Percentiles rank a stretch among this genome's conserved stretches.
These are phyloP conservation scores for Penicillium parvum DNA, from an alignment of 495 filamentous ascomycete genomes.

Conservation along the genomic window DNA sequence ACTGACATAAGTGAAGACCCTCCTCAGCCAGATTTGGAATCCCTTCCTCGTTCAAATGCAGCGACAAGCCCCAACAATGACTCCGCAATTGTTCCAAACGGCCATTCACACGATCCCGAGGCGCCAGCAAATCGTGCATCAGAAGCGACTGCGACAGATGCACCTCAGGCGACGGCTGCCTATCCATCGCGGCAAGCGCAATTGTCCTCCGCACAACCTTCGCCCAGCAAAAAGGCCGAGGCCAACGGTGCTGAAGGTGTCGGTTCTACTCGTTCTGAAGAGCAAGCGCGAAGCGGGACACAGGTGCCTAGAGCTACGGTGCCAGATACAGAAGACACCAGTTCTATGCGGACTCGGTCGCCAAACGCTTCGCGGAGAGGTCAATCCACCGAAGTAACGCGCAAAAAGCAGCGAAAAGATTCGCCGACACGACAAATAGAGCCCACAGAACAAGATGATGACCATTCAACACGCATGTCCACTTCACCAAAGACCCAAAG, in stretches of 20 bases:
- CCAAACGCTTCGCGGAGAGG: conserved; percentile 9
- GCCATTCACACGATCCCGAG: not conserved
- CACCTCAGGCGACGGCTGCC: not conserved
- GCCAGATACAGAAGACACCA: not conserved
- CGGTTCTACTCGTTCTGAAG: not conserved
- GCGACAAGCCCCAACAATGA: conserved; percentile 1
- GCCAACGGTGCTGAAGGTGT: not conserved
- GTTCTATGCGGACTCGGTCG: not conserved
- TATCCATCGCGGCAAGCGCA: not conserved
- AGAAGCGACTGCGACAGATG: not conserved
- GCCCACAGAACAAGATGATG: too few relatives aligned
- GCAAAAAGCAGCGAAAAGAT: conserved; percentile 14
- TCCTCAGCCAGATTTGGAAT: conserved; percentile 1
- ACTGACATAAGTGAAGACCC: conserved; percentile 15
- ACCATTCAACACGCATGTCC: too few relatives aligned
- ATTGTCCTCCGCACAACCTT: too few relatives aligned
- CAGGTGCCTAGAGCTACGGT: too few relatives aligned
- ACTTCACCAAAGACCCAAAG: too few relatives aligned
- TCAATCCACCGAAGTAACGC: too few relatives aligned
- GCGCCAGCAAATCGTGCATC: not conserved
- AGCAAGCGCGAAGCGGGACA: not conserved
- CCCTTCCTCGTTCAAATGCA: conserved; percentile 1
- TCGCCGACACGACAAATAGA: too few relatives aligned
- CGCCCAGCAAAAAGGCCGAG: not conserved
- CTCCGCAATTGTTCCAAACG: conserved; percentile 8